phyloP scores from a whole-genome alignment of 805 yeast genomes.

The Candida sonorensis region DNA sequence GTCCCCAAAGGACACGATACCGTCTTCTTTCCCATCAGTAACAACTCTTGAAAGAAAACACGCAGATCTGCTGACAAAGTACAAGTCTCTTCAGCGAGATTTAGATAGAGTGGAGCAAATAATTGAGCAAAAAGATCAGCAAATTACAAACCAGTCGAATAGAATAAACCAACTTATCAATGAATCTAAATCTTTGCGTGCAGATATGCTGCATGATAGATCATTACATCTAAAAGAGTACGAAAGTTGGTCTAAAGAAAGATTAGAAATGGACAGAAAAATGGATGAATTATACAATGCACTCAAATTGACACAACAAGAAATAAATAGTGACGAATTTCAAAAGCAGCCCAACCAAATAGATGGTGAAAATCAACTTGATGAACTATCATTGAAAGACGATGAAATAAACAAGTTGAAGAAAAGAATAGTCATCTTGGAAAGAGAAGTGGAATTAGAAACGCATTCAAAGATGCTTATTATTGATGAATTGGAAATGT shows the following conservation, averaged over 20 bases:
- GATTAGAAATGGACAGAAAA: conserved; percentile 21
- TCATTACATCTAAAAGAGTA: conserved; percentile 25
- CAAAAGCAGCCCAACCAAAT: too few relatives aligned
- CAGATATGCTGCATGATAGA: conserved; percentile 23
- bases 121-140: conserved; percentile 22
- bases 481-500: conserved; percentile 47
- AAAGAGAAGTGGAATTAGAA: conserved; percentile 47
- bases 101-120: conserved; percentile 30
- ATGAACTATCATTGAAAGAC: too few relatives aligned
- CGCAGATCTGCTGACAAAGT: conserved; percentile 24
- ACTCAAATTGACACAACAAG: conserved; percentile 3
- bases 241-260: conserved; percentile 21
- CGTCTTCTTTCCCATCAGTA: not conserved
- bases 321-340: not conserved
- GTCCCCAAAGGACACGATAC: conserved; percentile 4
- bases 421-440: conserved; percentile 31
- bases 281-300: conserved; percentile 17
- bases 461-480: conserved; percentile 43
- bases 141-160: conserved; percentile 16
- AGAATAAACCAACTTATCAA: conserved; percentile 23
- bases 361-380: too few relatives aligned
- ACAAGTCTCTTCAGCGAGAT: conserved; percentile 26
- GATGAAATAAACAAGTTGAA: conserved; percentile 19
- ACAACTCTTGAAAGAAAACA: conserved; percentile 22
- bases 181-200: conserved; percentile 18